Conservation (phyloP, 208 protist genomes). For the Leishmania gerbilli region DNA sequence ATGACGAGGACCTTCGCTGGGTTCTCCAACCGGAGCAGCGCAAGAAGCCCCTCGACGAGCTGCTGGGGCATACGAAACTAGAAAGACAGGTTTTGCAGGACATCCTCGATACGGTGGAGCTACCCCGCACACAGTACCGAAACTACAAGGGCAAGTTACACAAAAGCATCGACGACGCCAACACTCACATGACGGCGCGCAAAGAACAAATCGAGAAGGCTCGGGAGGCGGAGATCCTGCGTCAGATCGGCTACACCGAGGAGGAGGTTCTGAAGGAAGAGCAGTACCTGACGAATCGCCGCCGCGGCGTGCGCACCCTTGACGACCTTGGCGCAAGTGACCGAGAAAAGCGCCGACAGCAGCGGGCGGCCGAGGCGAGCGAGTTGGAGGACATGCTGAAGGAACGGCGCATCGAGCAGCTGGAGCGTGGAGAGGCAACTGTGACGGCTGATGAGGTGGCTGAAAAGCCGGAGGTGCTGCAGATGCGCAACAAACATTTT, state of each 20-base stretch:
- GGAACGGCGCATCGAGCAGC: slow-evolving; percentile 70
- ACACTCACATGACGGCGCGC: slow-evolving; percentile 68
- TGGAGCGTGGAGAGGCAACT: slow-evolving; percentile 62
- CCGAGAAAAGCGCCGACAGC: slow-evolving; percentile 55
- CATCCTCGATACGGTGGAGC: slow-evolving; percentile 83
- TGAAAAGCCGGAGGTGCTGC: slow-evolving; percentile 56
- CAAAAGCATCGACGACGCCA: slow-evolving; percentile 83
- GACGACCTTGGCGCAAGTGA: slow-evolving; percentile 80
- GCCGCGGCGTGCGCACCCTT: slow-evolving; percentile 70
- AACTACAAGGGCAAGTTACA: slow-evolving; percentile 91
- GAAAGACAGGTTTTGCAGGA: slow-evolving; percentile 75
- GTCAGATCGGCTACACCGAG: slow-evolving; percentile 77
- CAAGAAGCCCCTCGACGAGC: slow-evolving; percentile 58
- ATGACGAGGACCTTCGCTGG: slow-evolving; percentile 86
- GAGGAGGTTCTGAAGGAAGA: slow-evolving; percentile 76
- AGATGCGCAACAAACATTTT: slow-evolving; percentile 43
- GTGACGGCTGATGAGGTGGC: slow-evolving; percentile 54
- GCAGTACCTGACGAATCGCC: slow-evolving; percentile 79
- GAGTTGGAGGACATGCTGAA: slow-evolving; percentile 84
- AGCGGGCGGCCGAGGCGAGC: slow-evolving; percentile 39
- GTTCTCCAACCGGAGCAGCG: slow-evolving; percentile 66
- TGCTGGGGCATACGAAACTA: slow-evolving; percentile 70
- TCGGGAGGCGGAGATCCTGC: slow-evolving; percentile 74
- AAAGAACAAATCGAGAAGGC: slow-evolving; percentile 80
- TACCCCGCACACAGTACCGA: slow-evolving; percentile 78